Evolutionary conservation across 2,329 filamentous ascomycete species (phyloP).

Genomic region (Arachnomyces sp.): DNA sequence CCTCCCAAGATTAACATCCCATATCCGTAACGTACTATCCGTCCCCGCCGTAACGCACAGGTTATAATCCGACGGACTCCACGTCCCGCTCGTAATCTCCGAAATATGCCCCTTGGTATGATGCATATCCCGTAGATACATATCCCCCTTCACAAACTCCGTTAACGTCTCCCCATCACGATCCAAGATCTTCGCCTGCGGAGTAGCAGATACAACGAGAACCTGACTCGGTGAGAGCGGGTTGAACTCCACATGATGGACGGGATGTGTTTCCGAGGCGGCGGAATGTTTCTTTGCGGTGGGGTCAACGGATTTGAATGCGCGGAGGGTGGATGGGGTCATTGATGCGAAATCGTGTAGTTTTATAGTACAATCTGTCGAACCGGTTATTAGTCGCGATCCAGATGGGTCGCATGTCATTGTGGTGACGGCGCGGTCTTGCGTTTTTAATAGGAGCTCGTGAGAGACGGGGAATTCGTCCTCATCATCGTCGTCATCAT

Average conservation of each 20-base stretch:
- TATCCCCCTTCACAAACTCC: conserved; percentile 94
- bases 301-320: conserved; percentile 88
- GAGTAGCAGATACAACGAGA: conserved; percentile 78
- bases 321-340: conserved; percentile 87
- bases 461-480: conserved; percentile 91
- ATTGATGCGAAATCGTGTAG: conserved; percentile 93
- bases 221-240: conserved; percentile 71
- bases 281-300: conserved; percentile 65
- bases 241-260: conserved; percentile 83
- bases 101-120: conserved; percentile 96
- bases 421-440: conserved; percentile 78
- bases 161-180: conserved; percentile 79
- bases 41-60: conserved; percentile 84
- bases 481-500: conserved; percentile 61
- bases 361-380: conserved; percentile 83
- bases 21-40: conserved; percentile 91
- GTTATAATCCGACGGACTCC: conserved; percentile 82
- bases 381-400: conserved; percentile 78
- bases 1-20: conserved; percentile 89
- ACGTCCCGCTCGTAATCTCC: conserved; percentile 79
- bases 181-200: conserved; percentile 81
- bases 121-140: conserved; percentile 96
- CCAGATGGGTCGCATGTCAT: conserved; percentile 79
- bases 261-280: conserved; percentile 73
- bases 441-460: conserved; percentile 85